Evolutionary conservation across 495 filamentous ascomycete genomes (phyloP).

Genomic region (Aspergillus nanangensis): DNA sequence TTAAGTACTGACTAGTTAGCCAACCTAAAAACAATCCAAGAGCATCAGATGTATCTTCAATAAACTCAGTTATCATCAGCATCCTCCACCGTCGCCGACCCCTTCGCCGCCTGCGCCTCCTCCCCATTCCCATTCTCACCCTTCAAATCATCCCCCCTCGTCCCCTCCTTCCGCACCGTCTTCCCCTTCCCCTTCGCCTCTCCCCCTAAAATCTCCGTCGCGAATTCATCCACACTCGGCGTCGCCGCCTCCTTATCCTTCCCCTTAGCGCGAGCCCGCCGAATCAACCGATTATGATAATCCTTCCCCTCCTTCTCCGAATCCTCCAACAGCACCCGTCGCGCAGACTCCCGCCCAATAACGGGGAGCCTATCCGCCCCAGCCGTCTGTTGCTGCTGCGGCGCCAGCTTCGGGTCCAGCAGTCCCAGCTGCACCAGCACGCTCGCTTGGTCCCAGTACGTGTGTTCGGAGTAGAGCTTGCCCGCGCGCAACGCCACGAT

Average conservation of each 20-base stretch:
- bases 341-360: constrained; percentile 61
- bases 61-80: background rate
- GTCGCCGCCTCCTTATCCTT: constrained; percentile 10
- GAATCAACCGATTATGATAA: constrained; percentile 40
- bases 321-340: constrained; percentile 61
- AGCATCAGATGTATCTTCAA: no score
- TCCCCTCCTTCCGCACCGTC: constrained; percentile 10
- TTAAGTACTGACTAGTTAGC: no score
- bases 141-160: constrained; percentile 1
- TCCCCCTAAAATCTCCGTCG: constrained; percentile 13
- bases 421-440: constrained; percentile 75
- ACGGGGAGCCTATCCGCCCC: constrained; percentile 65
- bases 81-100: constrained; percentile 11
- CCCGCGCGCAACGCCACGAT: constrained; percentile 73
- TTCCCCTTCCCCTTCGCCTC: constrained; percentile 15
- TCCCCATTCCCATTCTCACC: background rate
- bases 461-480: constrained; percentile 74
- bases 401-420: constrained; percentile 58
- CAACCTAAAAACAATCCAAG: no score
- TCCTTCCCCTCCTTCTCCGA: constrained; percentile 32
- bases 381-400: constrained; percentile 29
- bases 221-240: constrained; percentile 18
- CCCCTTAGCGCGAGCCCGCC: constrained; percentile 21
- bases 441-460: constrained; percentile 85
- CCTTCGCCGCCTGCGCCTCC: background rate